Percentiles rank a stretch among this genome's conserved stretches.
These are phyloP conservation scores for Fusarium albosuccineum DNA, from an alignment of 2,329 filamentous ascomycete genomes.

Conservation along the genomic window DNA sequence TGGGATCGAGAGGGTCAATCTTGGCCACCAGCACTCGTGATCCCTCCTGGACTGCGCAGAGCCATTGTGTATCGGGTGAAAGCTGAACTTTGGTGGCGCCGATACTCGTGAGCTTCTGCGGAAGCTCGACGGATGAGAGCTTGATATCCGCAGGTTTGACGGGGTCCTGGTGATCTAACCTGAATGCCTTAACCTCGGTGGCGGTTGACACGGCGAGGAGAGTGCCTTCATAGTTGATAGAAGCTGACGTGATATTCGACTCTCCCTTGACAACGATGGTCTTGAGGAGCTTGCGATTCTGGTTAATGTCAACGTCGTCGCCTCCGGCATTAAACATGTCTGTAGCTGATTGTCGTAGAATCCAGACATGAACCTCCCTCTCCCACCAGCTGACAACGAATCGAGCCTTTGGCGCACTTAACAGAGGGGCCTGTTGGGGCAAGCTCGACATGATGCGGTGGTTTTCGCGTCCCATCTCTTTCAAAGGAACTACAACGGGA, in stretches of 20 bases:
- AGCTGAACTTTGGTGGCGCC: conserved; percentile 80
- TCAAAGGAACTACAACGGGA: conserved; percentile 83
- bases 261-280: conserved; percentile 79
- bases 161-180: conserved; percentile 66
- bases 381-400: conserved; percentile 95
- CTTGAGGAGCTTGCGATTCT: conserved; percentile 75
- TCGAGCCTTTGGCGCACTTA: conserved; percentile 79
- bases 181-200: conserved; percentile 82
- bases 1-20: conserved; percentile 38
- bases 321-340: conserved; percentile 59
- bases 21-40: conserved; percentile 66
- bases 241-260: conserved; percentile 82
- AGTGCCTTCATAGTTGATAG: conserved; percentile 78
- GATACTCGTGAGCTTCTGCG: conserved; percentile 65
- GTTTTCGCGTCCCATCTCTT: conserved; percentile 80
- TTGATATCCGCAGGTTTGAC: conserved; percentile 71
- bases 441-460: conserved; percentile 86
- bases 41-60: conserved; percentile 73
- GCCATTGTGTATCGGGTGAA: conserved; percentile 78
- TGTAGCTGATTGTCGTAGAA: conserved; percentile 60
- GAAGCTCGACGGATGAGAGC: conserved; percentile 77
- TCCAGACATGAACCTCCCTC: conserved; percentile 87
- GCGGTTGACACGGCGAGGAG: conserved; percentile 82
- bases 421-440: conserved; percentile 80
- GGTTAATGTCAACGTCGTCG: conserved; percentile 59